Evolutionary conservation across 345 rosid species (phyloP), one percentile per base, ranked within the genome.

Genomic region (Sisymbrium irio): DNA sequence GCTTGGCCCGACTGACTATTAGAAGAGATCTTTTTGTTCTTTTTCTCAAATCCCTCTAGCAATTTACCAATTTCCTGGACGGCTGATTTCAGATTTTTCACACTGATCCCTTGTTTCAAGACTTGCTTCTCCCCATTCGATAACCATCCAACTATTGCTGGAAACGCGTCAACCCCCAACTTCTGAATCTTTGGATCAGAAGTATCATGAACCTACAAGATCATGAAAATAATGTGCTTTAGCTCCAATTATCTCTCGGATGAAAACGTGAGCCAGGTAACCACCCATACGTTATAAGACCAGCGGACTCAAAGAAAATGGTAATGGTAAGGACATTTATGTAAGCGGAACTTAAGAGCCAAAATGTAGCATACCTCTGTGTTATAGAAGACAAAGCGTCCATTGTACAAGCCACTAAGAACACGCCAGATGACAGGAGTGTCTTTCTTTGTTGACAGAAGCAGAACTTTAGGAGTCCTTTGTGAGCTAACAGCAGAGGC

Each of bases 361-460:
- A 59, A 42, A 47, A 53, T 30, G 74, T 22, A 41, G 61, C 77
- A 75, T 79, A 89, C 99, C 97, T 88, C 85, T 41, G 77, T 81
- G 73, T 88, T 87, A 65, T 78, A 84, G 77, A 92, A 88, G 67
- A 33, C 80, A 78, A 90, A 72, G 27, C 78, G 86, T 71, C 87
- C 85, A 56, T 60, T 86, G 79, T 83, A 85, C 82, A 86, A 71
- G 78, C 98, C 94, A 42, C 97, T 88, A 62, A 95, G 97, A 78
- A 83, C 96, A 44, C 92, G 96, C 98, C 96, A 92, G 56, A 88
- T 92, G 6, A 82, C 81, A 36, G 98, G 91, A 41, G 99, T 86
- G 37, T 87, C 86, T 66, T 83, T 92, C 80, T 92, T 92, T 47
- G 98, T 88, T 46, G 97, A 85, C 54, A 95, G 85, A 51, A 95